Conservation (phyloP, 2,329 filamentous ascomycete species). For the Lasiodiplodia theobromae region DNA sequence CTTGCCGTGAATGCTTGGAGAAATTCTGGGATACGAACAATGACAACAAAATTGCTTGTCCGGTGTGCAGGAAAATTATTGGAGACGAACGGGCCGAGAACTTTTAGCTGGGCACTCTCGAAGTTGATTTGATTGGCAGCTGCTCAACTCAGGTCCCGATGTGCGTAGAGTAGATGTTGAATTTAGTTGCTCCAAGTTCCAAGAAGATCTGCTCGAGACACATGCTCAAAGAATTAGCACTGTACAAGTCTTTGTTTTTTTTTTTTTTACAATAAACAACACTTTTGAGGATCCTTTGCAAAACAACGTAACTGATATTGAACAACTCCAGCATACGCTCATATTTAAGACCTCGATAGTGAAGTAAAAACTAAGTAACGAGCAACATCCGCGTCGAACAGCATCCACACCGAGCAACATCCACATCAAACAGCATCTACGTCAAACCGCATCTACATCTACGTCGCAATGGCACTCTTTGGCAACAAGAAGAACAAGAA, state of each 20-base stretch:
- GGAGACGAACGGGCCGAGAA: background rate
- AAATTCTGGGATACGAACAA: slow-evolving; percentile 35
- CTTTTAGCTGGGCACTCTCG: background rate
- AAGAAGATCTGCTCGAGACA: background rate
- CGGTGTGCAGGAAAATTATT: background rate
- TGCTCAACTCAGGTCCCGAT: background rate
- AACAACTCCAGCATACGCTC: too few relatives aligned
- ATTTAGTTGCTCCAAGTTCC: background rate
- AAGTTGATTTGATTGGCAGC: background rate
- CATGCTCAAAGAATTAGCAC: background rate
- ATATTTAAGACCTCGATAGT: too few relatives aligned
- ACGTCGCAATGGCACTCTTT: background rate
- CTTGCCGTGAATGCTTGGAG: slow-evolving; percentile 30
- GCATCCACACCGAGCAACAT: background rate
- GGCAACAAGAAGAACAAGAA: background rate
- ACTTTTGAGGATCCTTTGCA: background rate
- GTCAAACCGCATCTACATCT: background rate
- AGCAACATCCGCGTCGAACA: background rate
- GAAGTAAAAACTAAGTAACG: too few relatives aligned
- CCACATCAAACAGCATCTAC: background rate
- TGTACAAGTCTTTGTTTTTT: background rate
- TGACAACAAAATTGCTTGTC: slow-evolving; percentile 25
- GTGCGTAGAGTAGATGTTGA: background rate
- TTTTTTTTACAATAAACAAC: background rate
- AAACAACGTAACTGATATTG: background rate